These are phyloP conservation scores for Ophiostoma populinum DNA, from an alignment of 2,329 filamentous ascomycete species.

Conservation along the genomic window DNA sequence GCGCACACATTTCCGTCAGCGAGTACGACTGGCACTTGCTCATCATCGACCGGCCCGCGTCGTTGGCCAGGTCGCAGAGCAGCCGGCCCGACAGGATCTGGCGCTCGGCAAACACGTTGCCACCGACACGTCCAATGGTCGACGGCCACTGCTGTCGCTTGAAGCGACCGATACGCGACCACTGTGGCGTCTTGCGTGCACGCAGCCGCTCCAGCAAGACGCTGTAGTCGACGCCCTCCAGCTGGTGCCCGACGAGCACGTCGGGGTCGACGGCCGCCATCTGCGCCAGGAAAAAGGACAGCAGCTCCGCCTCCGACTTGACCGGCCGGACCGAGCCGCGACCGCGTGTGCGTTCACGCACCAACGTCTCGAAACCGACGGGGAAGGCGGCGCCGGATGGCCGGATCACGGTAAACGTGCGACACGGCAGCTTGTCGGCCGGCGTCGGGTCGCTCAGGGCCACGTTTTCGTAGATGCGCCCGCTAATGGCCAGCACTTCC, in stretches of 20 bases:
- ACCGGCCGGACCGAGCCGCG: slow-evolving; percentile 64
- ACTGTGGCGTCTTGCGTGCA: slow-evolving; percentile 81
- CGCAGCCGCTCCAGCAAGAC: slow-evolving; percentile 73
- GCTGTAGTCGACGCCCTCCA: slow-evolving; percentile 96
- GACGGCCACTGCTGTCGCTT: slow-evolving; percentile 74
- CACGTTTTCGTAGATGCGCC: slow-evolving; percentile 82
- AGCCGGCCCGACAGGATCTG: slow-evolving; percentile 78
- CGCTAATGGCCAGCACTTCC: slow-evolving; percentile 82
- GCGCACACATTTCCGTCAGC: slow-evolving; percentile 88
- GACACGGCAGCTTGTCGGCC: slow-evolving; percentile 73
- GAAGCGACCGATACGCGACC: slow-evolving; percentile 82
- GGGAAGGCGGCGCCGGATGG: slow-evolving; percentile 64
- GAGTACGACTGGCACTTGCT: slow-evolving; percentile 96
- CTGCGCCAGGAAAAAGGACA: slow-evolving; percentile 79
- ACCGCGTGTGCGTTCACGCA: slow-evolving; percentile 41
- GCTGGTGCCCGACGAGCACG: slow-evolving; percentile 79
- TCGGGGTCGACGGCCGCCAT: slow-evolving; percentile 82
- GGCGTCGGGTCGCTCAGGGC: slow-evolving; percentile 74
- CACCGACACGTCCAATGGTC: slow-evolving; percentile 68
- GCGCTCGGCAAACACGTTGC: slow-evolving; percentile 84
- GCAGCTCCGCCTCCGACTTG: slow-evolving; percentile 68
- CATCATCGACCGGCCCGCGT: slow-evolving; percentile 95
- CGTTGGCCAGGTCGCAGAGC: slow-evolving; percentile 86
- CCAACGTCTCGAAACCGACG: slow-evolving; percentile 67
- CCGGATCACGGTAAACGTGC: slow-evolving; percentile 81